These are phyloP conservation scores for Cryphonectria parasitica DNA, from an alignment of 2,329 filamentous ascomycete genomes.

Conservation along the genomic window DNA sequence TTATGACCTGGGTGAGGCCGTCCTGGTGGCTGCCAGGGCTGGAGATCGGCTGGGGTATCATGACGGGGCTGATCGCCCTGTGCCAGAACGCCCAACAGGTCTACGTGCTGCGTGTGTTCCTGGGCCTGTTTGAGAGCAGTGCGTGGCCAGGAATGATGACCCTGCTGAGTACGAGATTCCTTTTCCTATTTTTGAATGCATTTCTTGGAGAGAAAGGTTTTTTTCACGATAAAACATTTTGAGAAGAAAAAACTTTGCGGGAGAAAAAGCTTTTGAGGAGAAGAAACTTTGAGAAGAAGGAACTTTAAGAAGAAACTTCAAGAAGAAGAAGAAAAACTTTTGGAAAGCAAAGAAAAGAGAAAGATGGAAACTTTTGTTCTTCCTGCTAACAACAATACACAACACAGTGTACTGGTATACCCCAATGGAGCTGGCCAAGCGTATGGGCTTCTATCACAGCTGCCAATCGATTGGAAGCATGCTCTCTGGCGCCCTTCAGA, in stretches of 20 bases:
- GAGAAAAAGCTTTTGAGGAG: too few species aligned
- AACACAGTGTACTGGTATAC: constrained; percentile 48
- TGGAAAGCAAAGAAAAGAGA: too few species aligned
- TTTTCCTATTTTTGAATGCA: background rate
- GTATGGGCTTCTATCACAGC: constrained; percentile 57
- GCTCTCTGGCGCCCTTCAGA: constrained; percentile 58
- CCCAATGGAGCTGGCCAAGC: constrained; percentile 50
- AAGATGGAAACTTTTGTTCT: too few species aligned
- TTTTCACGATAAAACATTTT: too few species aligned
- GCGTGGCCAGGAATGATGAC: constrained; percentile 48
- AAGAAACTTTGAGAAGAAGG: too few species aligned
- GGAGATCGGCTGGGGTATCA: constrained; percentile 41
- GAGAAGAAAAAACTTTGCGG: background rate
- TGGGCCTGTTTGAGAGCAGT: constrained; percentile 44
- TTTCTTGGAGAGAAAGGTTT: too few species aligned
- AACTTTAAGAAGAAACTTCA: too few species aligned
- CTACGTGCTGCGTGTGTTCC: constrained; percentile 45
- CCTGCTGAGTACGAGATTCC: background rate
- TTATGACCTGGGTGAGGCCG: constrained; percentile 43
- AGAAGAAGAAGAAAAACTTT: too few species aligned
- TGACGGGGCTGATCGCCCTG: constrained; percentile 40
- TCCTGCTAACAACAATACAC: constrained; percentile 17
- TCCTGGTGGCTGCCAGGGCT: constrained; percentile 41
- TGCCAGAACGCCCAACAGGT: constrained; percentile 41
- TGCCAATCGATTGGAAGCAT: constrained; percentile 56